Evolutionary conservation across 2,329 filamentous ascomycete genomes (phyloP).

Genomic region (Fusarium algeriense): DNA sequence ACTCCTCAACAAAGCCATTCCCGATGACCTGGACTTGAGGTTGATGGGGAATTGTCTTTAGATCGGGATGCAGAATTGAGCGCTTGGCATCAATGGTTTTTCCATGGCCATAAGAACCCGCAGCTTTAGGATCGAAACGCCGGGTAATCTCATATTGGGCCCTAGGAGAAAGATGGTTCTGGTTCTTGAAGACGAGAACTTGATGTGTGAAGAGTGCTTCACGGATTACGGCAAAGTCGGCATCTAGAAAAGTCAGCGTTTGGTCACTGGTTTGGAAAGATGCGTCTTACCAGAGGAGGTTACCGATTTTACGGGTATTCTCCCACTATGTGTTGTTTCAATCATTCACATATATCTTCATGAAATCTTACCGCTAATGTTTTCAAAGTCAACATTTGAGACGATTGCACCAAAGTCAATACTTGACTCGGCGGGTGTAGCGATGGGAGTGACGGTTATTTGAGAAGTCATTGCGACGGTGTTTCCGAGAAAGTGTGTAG

Average conservation of each 20-base stretch:
- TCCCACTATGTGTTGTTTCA: conserved; percentile 51
- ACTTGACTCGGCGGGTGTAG: conserved; percentile 51
- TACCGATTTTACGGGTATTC: conserved; percentile 72
- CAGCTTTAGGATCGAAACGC: conserved; percentile 76
- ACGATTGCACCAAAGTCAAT: conserved; percentile 73
- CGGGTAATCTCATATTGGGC: conserved; percentile 81
- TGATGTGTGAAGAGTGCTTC: conserved; percentile 76
- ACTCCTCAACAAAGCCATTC: conserved; percentile 76
- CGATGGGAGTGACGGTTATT: conserved; percentile 55
- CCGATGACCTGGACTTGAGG: conserved; percentile 82
- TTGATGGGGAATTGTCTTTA: conserved; percentile 84
- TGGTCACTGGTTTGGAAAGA: background rate
- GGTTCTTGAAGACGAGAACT: conserved; percentile 78
- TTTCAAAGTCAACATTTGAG: conserved; percentile 70
- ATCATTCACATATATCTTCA: background rate
- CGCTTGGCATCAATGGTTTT: conserved; percentile 75
- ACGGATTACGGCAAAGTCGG: conserved; percentile 73
- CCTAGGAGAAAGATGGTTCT: conserved; percentile 72
- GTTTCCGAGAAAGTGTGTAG: fast-evolving
- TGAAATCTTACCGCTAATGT: conserved; percentile 66
- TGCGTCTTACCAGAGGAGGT: conserved; percentile 65
- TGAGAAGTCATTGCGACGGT: conserved; percentile 38
- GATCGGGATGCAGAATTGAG: conserved; percentile 79
- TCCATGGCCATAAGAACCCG: conserved; percentile 78
- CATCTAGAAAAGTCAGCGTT: conserved; percentile 59